Evolutionary conservation across 768 basidiomycete genomes (phyloP), one percentile per base, ranked within the genome.

Genomic region (Leccinum arenicola): DNA sequence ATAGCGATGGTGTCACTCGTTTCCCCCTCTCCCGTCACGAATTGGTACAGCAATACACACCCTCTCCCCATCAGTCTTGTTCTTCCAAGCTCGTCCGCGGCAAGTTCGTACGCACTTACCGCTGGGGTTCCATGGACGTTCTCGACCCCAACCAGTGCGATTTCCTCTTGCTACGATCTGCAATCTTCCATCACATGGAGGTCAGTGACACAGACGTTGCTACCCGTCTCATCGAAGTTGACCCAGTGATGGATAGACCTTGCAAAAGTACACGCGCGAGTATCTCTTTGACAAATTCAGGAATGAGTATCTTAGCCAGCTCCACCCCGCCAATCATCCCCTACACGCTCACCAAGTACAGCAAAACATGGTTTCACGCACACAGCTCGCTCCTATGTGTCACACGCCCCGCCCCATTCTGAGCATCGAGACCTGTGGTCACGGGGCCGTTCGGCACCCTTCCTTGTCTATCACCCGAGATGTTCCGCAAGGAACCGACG

Each of bases 101-200:
- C 54, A 87, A 84, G 71, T 91, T 86, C 71, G 75, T 82, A 48
- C 83, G 93, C 56, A 80, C 73, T 64, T 94, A 91, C 73, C 84
- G 91, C 50, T 95, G 93, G 93, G 93, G 93, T 27, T 80, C 76
- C 63, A 79, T 95, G 65, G 89, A 93, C 69, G 87, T 91, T 50
- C 77, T 93, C 65, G 88, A 95, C 73, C 80, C 83, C 19, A 80
- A 73, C 40, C 93, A 95, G 66, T 87, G 85, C 67, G 94, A 96
- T 73, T 95, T 95, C 73, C 66, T 87, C 35, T 73, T 84, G 40
- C 82, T 96, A 57, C 85, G 91, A 58, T 80, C 82, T 31, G 91
- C 90, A 51, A 84, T 96, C 62, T 88, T 94, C 69, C 90, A 91
- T 69, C 90, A 92, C 72, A 90, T 94, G 87, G 85, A 89, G 82